These are phyloP conservation scores for Epichloe baconii DNA, from an alignment of 2,329 filamentous ascomycete genomes.

Conservation along the genomic window DNA sequence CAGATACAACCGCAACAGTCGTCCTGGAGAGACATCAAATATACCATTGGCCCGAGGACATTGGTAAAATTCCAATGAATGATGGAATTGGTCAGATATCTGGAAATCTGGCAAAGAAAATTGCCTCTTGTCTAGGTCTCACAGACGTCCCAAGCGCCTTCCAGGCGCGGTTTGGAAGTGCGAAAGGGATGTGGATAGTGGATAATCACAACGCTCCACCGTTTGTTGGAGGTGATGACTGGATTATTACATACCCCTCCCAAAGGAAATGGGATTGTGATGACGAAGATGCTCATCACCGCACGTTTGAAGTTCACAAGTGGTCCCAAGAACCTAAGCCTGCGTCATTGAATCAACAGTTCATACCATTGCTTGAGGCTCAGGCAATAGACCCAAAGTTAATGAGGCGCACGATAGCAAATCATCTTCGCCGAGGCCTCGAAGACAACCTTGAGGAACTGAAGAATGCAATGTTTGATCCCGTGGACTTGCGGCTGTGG, in stretches of 20 bases:
- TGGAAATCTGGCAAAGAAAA: constrained; percentile 36
- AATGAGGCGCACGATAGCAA: constrained; percentile 36
- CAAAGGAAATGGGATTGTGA: constrained; percentile 55
- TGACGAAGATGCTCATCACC: constrained; percentile 32
- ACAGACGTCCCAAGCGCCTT: constrained; percentile 46
- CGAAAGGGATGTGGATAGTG: constrained; percentile 66
- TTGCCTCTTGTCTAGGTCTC: constrained; percentile 38
- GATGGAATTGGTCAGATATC: constrained; percentile 58
- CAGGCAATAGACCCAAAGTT: constrained; percentile 31
- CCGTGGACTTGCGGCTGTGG: constrained; percentile 40
- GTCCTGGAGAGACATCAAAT: constrained; percentile 36
- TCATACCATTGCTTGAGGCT: constrained; percentile 54
- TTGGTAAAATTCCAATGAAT: constrained; percentile 41
- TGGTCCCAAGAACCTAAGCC: constrained; percentile 21
- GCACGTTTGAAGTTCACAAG: constrained; percentile 52
- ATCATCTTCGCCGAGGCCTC: constrained; percentile 37
- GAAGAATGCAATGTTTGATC: constrained; percentile 35
- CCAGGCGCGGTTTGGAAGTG: constrained; percentile 58
- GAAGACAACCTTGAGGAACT: constrained; percentile 38
- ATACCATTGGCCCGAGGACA: constrained; percentile 20
- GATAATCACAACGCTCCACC: constrained; percentile 20
- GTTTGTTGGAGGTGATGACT: constrained; percentile 30
- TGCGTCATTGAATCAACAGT: constrained; percentile 51
- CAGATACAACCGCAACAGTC: constrained; percentile 33
- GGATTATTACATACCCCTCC: constrained; percentile 54